These are phyloP conservation scores for Diaporthe longicolla DNA, from an alignment of 2,329 filamentous ascomycete genomes.

Conservation along the genomic window DNA sequence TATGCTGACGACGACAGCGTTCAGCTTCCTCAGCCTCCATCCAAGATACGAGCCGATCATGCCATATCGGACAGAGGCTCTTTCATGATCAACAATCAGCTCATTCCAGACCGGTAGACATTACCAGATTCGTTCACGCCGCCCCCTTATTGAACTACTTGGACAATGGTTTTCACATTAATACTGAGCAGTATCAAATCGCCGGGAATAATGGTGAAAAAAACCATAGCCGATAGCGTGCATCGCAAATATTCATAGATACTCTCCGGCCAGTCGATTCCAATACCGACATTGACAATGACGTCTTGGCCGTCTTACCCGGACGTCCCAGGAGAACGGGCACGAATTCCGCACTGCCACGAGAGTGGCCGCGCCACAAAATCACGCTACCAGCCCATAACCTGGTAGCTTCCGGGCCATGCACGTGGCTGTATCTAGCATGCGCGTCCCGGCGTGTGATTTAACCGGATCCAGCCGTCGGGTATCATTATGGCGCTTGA, in stretches of 20 bases:
- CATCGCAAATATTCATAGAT: too few species aligned
- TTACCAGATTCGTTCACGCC: background rate
- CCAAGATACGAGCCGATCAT: background rate
- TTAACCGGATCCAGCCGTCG: background rate
- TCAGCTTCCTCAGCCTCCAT: background rate
- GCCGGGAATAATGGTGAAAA: too few species aligned
- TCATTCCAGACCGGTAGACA: background rate
- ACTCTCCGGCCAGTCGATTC: too few species aligned
- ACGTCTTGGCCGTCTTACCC: background rate
- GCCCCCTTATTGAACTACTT: too few species aligned
- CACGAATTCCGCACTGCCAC: background rate
- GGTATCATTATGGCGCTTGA: background rate
- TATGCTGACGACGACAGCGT: background rate
- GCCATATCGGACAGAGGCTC: too few species aligned
- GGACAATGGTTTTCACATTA: too few species aligned
- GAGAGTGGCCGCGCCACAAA: background rate
- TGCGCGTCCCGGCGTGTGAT: too few species aligned
- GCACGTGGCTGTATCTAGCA: background rate
- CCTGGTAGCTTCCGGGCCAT: background rate
- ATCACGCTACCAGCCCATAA: background rate
- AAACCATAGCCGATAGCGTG: too few species aligned
- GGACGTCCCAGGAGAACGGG: background rate
- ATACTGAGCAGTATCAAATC: too few species aligned
- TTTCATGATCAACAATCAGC: background rate
- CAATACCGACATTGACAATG: too few species aligned